Conservation (phyloP, 345 rosid genomes). For the Salix purpurea region DNA sequence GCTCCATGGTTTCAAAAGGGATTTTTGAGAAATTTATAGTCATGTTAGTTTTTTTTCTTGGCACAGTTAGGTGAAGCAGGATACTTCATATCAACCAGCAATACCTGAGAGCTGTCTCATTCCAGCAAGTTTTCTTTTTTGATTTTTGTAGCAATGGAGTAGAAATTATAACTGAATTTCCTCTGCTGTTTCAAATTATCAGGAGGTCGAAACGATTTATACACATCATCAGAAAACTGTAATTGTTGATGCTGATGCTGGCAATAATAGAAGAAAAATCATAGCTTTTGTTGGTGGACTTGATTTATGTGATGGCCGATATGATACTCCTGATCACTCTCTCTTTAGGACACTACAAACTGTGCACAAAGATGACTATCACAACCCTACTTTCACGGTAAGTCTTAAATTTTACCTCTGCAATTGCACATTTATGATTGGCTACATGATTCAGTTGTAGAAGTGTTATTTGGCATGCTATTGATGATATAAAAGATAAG, state of each 20-base stretch:
- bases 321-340: constrained; percentile 82
- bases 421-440: constrained; percentile 3
- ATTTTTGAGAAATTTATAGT: background rate
- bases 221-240: constrained; percentile 96
- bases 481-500: background rate
- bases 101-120: background rate
- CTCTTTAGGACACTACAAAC: constrained; percentile 67
- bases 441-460: background rate
- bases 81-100: background rate
- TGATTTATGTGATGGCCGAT: constrained; percentile 92
- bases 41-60: background rate
- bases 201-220: constrained; percentile 92
- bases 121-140: background rate
- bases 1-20: background rate
- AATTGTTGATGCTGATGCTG: constrained; percentile 91
- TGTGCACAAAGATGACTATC: constrained; percentile 79
- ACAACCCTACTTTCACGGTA: constrained; percentile 88
- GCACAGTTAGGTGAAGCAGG: background rate
- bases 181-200: constrained; percentile 14
- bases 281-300: constrained; percentile 95
- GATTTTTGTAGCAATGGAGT: background rate
- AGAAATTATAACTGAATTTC: background rate
- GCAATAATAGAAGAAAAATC: constrained; percentile 64
- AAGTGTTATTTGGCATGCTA: background rate
- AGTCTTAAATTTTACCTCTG: constrained; percentile 16